Conservation (phyloP, 768 basidiomycete species). For the Phylloporus scabripes region DNA sequence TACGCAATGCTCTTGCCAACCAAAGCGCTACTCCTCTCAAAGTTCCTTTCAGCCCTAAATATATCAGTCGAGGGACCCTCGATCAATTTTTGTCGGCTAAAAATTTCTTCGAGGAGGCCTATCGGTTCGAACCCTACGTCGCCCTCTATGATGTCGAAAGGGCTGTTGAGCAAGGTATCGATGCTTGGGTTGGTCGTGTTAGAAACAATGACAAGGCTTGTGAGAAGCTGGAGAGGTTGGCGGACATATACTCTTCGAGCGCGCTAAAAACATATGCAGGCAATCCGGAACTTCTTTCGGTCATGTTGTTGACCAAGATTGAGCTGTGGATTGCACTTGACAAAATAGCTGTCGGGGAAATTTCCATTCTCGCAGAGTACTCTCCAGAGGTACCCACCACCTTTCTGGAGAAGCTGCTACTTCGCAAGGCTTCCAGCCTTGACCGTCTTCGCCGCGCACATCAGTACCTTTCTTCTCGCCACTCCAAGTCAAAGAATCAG, state of each 20-base stretch:
- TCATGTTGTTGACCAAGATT: background rate
- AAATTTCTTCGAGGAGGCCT: conserved; percentile 9
- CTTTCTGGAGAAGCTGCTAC: conserved; percentile 38
- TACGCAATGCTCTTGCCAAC: conserved; percentile 19
- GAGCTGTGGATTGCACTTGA: background rate
- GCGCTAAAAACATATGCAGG: conserved; percentile 25
- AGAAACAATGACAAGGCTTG: conserved; percentile 21
- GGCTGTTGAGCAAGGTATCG: conserved; percentile 27
- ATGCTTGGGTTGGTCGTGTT: conserved; percentile 28
- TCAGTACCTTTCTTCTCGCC: conserved; percentile 30
- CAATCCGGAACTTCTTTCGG: conserved; percentile 17
- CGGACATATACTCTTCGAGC: conserved; percentile 20
- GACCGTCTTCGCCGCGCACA: conserved; percentile 25
- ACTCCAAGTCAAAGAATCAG: conserved; percentile 4
- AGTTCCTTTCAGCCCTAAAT: background rate
- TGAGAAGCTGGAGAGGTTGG: conserved; percentile 23
- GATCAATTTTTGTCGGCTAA: conserved; percentile 13
- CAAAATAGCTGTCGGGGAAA: background rate
- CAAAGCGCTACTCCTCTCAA: conserved; percentile 1
- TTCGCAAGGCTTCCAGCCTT: conserved; percentile 21
- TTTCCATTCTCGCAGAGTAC: conserved; percentile 25
- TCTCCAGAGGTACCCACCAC: conserved; percentile 39
- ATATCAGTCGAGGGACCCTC: conserved; percentile 6
- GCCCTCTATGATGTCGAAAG: conserved; percentile 37
- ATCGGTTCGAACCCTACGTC: conserved; percentile 4